Percentiles rank a stretch among this genome's conserved stretches.
Conservation (phyloP, 352 stramenopile species). For the Phytophthora chlamydospora region DNA sequence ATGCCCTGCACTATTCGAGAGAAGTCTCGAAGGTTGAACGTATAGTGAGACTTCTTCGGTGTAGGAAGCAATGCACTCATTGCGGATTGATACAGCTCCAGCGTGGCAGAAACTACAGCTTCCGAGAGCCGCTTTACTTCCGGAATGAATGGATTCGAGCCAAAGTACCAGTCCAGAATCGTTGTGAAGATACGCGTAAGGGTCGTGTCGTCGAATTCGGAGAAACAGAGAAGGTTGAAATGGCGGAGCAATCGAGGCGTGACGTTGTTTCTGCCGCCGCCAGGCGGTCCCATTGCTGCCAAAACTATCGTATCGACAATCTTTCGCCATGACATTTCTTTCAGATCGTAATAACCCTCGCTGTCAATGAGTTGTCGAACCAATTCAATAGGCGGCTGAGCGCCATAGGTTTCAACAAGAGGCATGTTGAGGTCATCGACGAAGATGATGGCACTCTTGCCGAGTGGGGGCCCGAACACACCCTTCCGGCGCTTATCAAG, state of each 20-base stretch:
- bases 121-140: conserved; percentile 81
- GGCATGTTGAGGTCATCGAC: conserved; percentile 97
- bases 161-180: conserved; percentile 91
- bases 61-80: conserved; percentile 91
- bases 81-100: conserved; percentile 91
- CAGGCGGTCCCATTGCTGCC: conserved; percentile 91
- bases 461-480: conserved; percentile 90
- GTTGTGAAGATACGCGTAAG: conserved; percentile 93
- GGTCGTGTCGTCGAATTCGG: conserved; percentile 93
- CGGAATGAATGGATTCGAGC: conserved; percentile 55
- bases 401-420: conserved; percentile 94
- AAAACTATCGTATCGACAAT: conserved; percentile 92
- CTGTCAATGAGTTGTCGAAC: conserved; percentile 91
- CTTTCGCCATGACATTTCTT: conserved; percentile 93
- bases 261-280: conserved; percentile 90
- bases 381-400: conserved; percentile 93
- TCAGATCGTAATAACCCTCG: conserved; percentile 93
- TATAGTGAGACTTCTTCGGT: conserved; percentile 96
- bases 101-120: conserved; percentile 86
- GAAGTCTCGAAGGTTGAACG: conserved; percentile 96
- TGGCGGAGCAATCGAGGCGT: conserved; percentile 92
- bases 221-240: conserved; percentile 95
- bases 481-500: conserved; percentile 93
- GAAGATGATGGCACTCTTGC: conserved; percentile 90
- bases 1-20: conserved; percentile 93